Percentiles rank a stretch among this genome's conserved stretches.
These are phyloP conservation scores for Rubia occidens DNA, from an alignment of 305 asterid genomes.

Conservation along the genomic window DNA sequence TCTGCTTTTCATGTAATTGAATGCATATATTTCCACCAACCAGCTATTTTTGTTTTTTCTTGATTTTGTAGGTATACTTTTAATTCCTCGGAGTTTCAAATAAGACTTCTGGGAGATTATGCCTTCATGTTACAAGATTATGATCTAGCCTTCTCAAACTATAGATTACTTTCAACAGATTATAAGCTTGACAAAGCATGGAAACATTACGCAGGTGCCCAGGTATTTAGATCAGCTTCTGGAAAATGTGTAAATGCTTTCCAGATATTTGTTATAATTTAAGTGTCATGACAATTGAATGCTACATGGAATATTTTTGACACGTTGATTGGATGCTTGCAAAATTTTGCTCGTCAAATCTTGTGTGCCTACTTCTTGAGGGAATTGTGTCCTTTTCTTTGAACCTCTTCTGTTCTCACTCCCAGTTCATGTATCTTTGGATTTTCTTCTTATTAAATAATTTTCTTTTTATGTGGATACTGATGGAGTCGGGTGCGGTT, in stretches of 20 bases:
- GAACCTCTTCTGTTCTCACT: neutral
- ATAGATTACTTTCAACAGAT: conserved; percentile 88
- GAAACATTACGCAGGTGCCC: conserved; percentile 95
- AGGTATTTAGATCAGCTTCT: conserved; percentile 40
- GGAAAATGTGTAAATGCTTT: conserved; percentile 2
- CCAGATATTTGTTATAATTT: neutral
- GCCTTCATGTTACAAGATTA: conserved; percentile 98
- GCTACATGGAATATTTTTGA: neutral
- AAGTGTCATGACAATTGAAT: neutral
- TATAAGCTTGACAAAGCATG: conserved; percentile 96
- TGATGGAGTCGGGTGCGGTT: neutral
- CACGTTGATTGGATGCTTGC: neutral
- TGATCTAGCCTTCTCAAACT: conserved; percentile 95
- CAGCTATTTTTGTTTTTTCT: conserved; percentile 33
- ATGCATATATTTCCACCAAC: conserved; percentile 17
- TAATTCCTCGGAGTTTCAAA: conserved; percentile 91
- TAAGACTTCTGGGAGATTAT: conserved; percentile 90
- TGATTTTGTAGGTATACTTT: conserved; percentile 73
- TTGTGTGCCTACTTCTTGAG: neutral
- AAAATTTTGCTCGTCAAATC: neutral
- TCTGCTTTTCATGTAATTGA: conserved; percentile 17
- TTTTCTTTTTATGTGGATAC: neutral
- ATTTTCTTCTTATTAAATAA: neutral
- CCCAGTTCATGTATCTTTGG: neutral
- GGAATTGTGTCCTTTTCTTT: neutral